phyloP scores from a whole-genome alignment of 768 basidiomycete genomes.

The Boletus rufocinnamomeus region DNA sequence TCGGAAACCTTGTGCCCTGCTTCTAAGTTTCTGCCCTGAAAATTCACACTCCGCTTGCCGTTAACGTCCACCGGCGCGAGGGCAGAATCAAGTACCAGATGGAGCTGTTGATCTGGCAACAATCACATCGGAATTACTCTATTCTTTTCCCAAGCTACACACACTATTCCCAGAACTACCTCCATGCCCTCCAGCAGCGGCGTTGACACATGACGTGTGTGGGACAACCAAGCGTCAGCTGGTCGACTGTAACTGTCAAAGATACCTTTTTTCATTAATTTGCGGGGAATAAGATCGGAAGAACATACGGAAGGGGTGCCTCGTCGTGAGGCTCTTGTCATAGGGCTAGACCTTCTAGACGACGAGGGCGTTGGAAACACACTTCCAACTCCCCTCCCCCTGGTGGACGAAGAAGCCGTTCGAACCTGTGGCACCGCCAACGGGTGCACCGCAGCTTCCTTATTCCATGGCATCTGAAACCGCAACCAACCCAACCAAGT shows the following conservation, averaged over 20 bases:
- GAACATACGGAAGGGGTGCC: conserved; percentile 27
- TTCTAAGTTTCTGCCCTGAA: conserved; percentile 36
- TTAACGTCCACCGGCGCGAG: conserved; percentile 11
- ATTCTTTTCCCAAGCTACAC: not conserved
- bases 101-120: not conserved
- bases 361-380: conserved; percentile 33
- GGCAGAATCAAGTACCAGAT: not conserved
- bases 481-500: conserved; percentile 35
- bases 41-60: conserved; percentile 24
- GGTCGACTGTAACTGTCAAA: conserved; percentile 18
- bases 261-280: conserved; percentile 28
- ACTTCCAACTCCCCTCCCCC: conserved; percentile 29
- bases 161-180: conserved; percentile 1
- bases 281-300: conserved; percentile 21
- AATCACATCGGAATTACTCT: not conserved
- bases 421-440: conserved; percentile 23
- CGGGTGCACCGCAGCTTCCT: conserved; percentile 8
- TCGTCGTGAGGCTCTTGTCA: conserved; percentile 33
- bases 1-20: conserved; percentile 30
- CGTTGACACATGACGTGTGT: conserved; percentile 1
- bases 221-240: conserved; percentile 11
- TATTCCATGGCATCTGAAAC: conserved; percentile 34
- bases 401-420: conserved; percentile 26
- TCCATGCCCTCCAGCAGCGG: not conserved
- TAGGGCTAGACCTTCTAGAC: conserved; percentile 37